Evolutionary conservation across 129 eudicot genomes (phyloP).

Genomic region (Centaurea solstitialis): DNA sequence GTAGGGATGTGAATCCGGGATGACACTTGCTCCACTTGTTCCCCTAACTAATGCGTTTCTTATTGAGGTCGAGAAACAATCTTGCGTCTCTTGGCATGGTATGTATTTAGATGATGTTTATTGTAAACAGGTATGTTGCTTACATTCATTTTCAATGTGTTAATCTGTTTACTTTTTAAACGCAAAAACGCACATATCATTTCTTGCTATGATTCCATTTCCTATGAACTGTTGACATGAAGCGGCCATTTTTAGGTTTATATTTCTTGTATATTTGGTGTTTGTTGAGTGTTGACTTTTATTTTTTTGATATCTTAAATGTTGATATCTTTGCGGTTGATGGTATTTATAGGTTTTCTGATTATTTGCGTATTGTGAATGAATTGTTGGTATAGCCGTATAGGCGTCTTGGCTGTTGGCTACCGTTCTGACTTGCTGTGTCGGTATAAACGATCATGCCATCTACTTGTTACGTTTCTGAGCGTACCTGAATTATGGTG

Average conservation of each 20-base stretch:
- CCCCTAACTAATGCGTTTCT: background rate
- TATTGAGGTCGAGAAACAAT: background rate
- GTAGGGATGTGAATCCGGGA: background rate
- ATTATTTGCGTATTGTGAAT: background rate
- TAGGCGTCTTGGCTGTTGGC: background rate
- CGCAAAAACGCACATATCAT: too few relatives aligned
- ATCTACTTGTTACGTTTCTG: background rate
- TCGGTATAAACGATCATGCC: too few relatives aligned
- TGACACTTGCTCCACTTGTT: background rate
- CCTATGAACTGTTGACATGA: background rate
- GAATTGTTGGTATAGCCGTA: background rate
- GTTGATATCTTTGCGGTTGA: background rate
- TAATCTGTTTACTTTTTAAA: too few relatives aligned
- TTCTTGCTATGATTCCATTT: too few relatives aligned
- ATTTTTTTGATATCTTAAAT: too few relatives aligned
- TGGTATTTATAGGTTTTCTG: background rate
- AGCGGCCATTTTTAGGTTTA: background rate
- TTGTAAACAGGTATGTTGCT: background rate
- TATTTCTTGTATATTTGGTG: background rate
- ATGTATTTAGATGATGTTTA: background rate
- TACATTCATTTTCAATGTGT: too few relatives aligned
- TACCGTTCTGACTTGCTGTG: background rate
- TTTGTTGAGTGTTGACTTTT: background rate
- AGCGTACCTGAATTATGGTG: background rate
- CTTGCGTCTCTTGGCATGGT: background rate